These are phyloP conservation scores for Fusarium sp. DNA, from an alignment of 2,329 filamentous ascomycete genomes.

Conservation along the genomic window DNA sequence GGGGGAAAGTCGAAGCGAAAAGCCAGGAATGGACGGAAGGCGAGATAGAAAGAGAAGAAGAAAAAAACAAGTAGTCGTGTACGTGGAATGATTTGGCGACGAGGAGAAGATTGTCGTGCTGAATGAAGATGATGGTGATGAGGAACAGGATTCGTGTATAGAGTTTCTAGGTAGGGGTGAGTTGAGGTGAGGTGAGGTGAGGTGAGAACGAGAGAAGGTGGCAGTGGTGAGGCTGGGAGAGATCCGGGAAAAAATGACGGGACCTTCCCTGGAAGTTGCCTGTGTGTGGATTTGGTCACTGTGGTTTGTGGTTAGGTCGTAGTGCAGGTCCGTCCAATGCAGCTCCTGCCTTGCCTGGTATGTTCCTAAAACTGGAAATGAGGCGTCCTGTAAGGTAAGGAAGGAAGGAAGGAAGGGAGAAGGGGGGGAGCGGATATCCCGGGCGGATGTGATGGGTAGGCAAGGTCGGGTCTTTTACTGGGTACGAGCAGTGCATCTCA, in stretches of 20 bases:
- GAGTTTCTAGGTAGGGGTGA: slow-evolving; percentile 18
- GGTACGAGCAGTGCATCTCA: slow-evolving; percentile 21
- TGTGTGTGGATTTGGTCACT: too few relatives aligned
- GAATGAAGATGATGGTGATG: slow-evolving; percentile 38
- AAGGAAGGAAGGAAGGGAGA: slow-evolving; percentile 4
- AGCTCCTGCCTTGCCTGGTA: slow-evolving; percentile 30
- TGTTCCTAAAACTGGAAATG: slow-evolving; percentile 44
- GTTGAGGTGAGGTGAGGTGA: slow-evolving; percentile 28
- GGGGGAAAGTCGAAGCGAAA: slow-evolving; percentile 20
- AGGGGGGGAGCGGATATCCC: slow-evolving; percentile 9
- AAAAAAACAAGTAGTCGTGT: slow-evolving; percentile 2
- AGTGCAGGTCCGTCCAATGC: not conserved
- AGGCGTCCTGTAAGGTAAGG: slow-evolving; percentile 30
- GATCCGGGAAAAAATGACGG: slow-evolving; percentile 38
- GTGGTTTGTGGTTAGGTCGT: too few relatives aligned
- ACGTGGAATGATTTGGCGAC: slow-evolving; percentile 16
- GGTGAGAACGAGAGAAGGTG: slow-evolving; percentile 18
- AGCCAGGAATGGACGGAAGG: not conserved
- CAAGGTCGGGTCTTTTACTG: slow-evolving; percentile 23
- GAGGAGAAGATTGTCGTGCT: slow-evolving; percentile 1
- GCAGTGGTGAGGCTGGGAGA: slow-evolving; percentile 41
- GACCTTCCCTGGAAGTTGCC: slow-evolving; percentile 22
- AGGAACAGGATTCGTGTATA: slow-evolving; percentile 21
- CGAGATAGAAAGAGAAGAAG: not conserved
- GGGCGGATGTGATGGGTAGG: slow-evolving; percentile 8